Base-by-base conservation (phyloP, 352 stramenopile genomes). In the Pythium sukuiense region DNA sequence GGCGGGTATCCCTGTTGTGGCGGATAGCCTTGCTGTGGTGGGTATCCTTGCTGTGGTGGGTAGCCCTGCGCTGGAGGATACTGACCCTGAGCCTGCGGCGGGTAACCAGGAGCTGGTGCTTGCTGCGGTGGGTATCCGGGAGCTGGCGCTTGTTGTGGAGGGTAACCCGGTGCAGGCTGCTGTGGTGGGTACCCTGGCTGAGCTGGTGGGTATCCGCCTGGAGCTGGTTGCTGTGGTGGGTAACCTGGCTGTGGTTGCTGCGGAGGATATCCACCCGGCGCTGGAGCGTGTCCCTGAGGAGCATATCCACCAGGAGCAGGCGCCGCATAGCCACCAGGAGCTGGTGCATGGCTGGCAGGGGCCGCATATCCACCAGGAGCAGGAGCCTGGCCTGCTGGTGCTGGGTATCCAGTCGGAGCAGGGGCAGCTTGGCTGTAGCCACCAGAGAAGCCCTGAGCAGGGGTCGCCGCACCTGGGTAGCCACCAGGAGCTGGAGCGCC, bases 221-320 rank as follows among this genome's bases (percentile, higher is more conserved):
- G 67, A 2, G 43, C 26, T 6, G 53, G 67, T 27, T 57, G 50
- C 35, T 77, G 70, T 6, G 66, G 65, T 24, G 70, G 66, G 50
- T 77, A 77, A 12, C 66, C 61, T 55, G 39, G 49, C 8, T 20
- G 12, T 13, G 49, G n/a, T 59, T 66, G 71, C 16, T 56, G 53
- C n/a, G 71, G 73, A 18, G 72, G 67, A 61, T 83, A 82, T 13
- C 63, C 69, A 2, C 39, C 13, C 54, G 50, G 46, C 39, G 67
- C 54, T 50, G 55, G 61, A 65, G 52, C 43, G 8, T 63, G 43
- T 8, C 48, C 33, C 32, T 55, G 53, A 32, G 52, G 53, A 60
- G 60, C 16, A 20, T 67, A 50, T 1, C 48, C 43, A 26, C 64
- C 55, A 20, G 18, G 45, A 52, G 48, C 48, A n/a, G 48, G 24